Evolutionary conservation across 768 basidiomycete species (phyloP).

Genomic region (Mycena amicta): DNA sequence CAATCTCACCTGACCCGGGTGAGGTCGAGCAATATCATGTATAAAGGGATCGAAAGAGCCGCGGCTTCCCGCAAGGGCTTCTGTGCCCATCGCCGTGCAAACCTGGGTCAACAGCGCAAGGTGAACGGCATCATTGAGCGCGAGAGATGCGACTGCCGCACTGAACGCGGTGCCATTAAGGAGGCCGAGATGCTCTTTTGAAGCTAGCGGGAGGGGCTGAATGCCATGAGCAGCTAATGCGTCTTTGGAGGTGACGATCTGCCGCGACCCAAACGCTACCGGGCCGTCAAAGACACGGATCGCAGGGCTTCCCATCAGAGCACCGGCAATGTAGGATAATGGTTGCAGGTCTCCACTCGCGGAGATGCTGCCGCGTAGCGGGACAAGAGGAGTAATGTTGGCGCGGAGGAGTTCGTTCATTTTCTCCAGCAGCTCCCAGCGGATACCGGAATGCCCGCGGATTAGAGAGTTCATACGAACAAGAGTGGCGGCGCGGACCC

Average conservation of each 20-base stretch:
- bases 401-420: conserved; percentile 73
- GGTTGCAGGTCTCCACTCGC: conserved; percentile 84
- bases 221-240: conserved; percentile 65
- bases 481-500: conserved; percentile 87
- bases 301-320: conserved; percentile 77
- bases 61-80: conserved; percentile 75
- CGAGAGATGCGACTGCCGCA: conserved; percentile 75
- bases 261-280: conserved; percentile 47
- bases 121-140: conserved; percentile 71
- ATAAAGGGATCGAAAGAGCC: conserved; percentile 81
- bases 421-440: conserved; percentile 77
- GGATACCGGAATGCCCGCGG: conserved; percentile 85
- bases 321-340: conserved; percentile 81
- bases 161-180: conserved; percentile 88
- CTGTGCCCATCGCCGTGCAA: conserved; percentile 81
- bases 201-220: conserved; percentile 63
- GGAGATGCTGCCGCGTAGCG: conserved; percentile 81
- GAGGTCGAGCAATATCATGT: conserved; percentile 72
- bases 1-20: conserved; percentile 69
- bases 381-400: conserved; percentile 79
- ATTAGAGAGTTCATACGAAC: conserved; percentile 89
- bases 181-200: conserved; percentile 81
- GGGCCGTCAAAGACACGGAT: conserved; percentile 70
- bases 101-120: conserved; percentile 68
- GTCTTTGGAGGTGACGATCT: conserved; percentile 54